A percentile compares a stretch with the other conserved stretches of the same genome.
Evolutionary conservation across 768 basidiomycete genomes (phyloP).

Genomic region (Lactarius trivialis): DNA sequence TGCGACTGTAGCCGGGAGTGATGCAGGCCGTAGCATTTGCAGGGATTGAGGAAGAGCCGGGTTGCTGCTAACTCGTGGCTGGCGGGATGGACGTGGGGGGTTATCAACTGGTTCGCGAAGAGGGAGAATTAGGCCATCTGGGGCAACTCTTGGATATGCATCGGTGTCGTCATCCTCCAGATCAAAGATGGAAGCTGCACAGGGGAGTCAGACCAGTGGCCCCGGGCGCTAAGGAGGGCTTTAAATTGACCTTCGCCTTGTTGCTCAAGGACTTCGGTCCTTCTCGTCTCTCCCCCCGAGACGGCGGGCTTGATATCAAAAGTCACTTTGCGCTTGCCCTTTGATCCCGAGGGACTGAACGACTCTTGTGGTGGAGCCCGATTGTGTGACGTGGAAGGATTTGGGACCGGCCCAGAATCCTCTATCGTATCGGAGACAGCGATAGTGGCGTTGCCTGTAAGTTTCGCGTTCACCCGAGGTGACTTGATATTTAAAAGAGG

Average conservation of each 20-base stretch:
- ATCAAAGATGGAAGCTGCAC: constrained; percentile 60
- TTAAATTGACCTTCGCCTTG: constrained; percentile 33
- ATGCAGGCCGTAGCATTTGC: constrained; percentile 54
- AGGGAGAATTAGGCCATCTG: constrained; percentile 32
- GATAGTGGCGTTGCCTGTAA: constrained; percentile 10
- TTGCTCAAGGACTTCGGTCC: constrained; percentile 3
- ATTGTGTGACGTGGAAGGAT: constrained; percentile 13
- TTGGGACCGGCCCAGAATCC: not conserved
- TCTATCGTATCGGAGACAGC: not conserved
- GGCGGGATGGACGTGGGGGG: constrained; percentile 25
- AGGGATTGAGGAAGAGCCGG: constrained; percentile 51
- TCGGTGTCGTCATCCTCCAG: constrained; percentile 51
- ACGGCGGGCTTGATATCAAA: constrained; percentile 62
- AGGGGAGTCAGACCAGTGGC: constrained; percentile 5
- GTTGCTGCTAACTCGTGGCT: constrained; percentile 27
- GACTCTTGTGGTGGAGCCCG: constrained; percentile 1
- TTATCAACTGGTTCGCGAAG: constrained; percentile 29
- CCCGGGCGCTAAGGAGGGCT: constrained; percentile 4
- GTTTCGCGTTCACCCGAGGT: constrained; percentile 14
- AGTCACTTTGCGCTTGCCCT: constrained; percentile 62
- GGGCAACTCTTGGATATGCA: constrained; percentile 28
- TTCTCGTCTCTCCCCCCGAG: constrained; percentile 33
- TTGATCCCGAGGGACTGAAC: constrained; percentile 29
- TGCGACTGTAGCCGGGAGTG: constrained; percentile 62
- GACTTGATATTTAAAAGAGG: constrained; percentile 10